Evolutionary conservation across 106 monocot genomes (phyloP), one percentile per base, ranked within the genome.

Genomic region (Acorus calamus): DNA sequence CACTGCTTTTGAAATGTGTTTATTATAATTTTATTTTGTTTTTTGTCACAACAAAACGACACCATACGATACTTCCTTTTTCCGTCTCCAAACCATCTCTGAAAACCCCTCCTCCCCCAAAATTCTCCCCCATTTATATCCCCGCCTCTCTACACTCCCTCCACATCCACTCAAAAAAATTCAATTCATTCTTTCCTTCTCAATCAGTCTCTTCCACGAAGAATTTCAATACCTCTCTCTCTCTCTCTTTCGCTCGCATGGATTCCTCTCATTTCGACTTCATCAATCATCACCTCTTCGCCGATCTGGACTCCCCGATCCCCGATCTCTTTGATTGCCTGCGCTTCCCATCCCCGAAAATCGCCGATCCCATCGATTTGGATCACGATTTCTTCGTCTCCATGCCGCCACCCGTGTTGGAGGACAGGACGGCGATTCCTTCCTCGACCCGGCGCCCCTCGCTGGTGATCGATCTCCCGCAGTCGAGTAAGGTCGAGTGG

Each of bases 201-300:
- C 3, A 3, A n/a, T 63, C 57, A 3, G 41, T 58, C 12, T 58
- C 5, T 4, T 41, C 12, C 28, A 28, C 28, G 28, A 5, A 42
- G 47, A 1, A 3, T 3, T 47, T 8, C 8, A 2, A 11, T 0
- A 12, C 2, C 11, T 44, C 3, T 60, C 60, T 43, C 60, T 43
- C 41, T 42, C 60, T 60, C 57, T 57, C 57, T 57, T 2, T 60
- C 62, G 47, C 62, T 62, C 62, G 11, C 45, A 11, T 9, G 11
- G 62, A 47, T 6, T 46, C 62, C 48, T 60, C 60, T 7, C 4
- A 8, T 6, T 47, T 62, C 11, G 62, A 62, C 8, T 12, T 62
- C 62, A 62, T 62, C 42, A 45, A 11, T 3, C 6, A 62, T 3
- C 62, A 62, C 5, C 62, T 62, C 46, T 47, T 62, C 62, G 62